phyloP scores from a whole-genome alignment of 1,139 yeast species.

The Suhomyces atakaporum region DNA sequence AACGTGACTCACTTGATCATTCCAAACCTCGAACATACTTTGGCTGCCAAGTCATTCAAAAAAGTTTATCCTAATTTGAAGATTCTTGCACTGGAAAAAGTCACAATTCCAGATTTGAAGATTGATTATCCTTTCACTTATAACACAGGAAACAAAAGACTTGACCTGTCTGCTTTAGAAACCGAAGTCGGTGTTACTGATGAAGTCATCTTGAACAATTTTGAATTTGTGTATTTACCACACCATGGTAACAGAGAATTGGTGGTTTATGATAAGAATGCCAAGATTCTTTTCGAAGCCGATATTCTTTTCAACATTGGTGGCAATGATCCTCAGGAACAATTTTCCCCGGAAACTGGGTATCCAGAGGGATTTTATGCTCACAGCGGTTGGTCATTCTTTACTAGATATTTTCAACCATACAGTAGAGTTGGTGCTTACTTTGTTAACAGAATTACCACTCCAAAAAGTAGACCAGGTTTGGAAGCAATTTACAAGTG shows the following conservation, averaged over 20 bases:
- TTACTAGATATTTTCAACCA: slow-evolving; percentile 26
- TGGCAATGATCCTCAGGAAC: slow-evolving; percentile 21
- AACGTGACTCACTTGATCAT: slow-evolving; percentile 47
- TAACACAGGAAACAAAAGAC: slow-evolving; percentile 29
- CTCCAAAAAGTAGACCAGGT: slow-evolving; percentile 19
- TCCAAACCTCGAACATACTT: slow-evolving; percentile 58
- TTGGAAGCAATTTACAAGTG: slow-evolving; percentile 22
- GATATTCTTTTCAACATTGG: slow-evolving; percentile 28
- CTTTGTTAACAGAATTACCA: slow-evolving; percentile 29
- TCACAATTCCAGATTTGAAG: slow-evolving; percentile 22
- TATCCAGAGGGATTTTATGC: slow-evolving; percentile 22
- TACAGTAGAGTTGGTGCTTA: slow-evolving; percentile 27
- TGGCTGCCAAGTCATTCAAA: slow-evolving; percentile 57
- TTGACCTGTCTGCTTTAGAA: slow-evolving; percentile 23
- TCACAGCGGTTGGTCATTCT: slow-evolving; percentile 24
- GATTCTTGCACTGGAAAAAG: slow-evolving; percentile 50
- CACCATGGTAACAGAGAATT: slow-evolving; percentile 25
- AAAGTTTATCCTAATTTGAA: slow-evolving; percentile 48
- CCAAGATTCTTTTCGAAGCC: slow-evolving; percentile 26
- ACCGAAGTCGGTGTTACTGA: slow-evolving; percentile 25
- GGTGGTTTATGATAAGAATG: slow-evolving; percentile 23
- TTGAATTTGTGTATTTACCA: slow-evolving; percentile 29
- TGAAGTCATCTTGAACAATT: slow-evolving; percentile 21
- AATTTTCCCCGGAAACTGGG: slow-evolving; percentile 24
- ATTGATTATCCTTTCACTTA: slow-evolving; percentile 38